Evolutionary conservation across 768 basidiomycete species (phyloP).

Genomic region (Inosperma sp.): DNA sequence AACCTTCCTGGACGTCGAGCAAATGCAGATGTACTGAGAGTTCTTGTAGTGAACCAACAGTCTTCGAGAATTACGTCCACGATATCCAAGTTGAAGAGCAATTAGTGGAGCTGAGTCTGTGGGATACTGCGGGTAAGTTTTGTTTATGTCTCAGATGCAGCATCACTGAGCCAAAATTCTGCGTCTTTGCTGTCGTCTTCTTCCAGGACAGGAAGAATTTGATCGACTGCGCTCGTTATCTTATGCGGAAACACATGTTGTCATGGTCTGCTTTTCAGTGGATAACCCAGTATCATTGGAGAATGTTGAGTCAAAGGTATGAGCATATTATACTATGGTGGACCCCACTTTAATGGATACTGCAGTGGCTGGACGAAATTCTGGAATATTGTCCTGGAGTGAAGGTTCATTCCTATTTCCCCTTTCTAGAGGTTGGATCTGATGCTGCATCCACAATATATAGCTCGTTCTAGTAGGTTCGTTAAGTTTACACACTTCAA

Average conservation of each 20-base stretch:
- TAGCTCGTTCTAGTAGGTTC: conserved; percentile 86
- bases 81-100: conserved; percentile 85
- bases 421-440: conserved; percentile 4
- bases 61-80: conserved; percentile 97
- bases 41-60: conserved; percentile 72
- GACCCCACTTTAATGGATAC: conserved; percentile 1
- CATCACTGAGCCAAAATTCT: not conserved
- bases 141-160: no score
- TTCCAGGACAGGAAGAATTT: conserved; percentile 89
- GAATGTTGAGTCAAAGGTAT: conserved; percentile 90
- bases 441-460: conserved; percentile 8
- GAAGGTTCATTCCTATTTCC: conserved; percentile 50
- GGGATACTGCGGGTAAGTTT: conserved; percentile 91
- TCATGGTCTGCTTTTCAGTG: conserved; percentile 96
- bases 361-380: conserved; percentile 90
- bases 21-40: not conserved
- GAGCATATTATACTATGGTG: not conserved
- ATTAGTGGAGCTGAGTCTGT: conserved; percentile 84
- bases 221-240: conserved; percentile 90
- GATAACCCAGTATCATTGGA: conserved; percentile 95
- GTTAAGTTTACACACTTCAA: conserved; percentile 25
- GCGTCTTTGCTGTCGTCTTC: not conserved
- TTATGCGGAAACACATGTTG: conserved; percentile 94
- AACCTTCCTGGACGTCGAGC: not conserved
- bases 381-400: conserved; percentile 92